These are phyloP conservation scores for Seiridium unicorne DNA, from an alignment of 2,329 filamentous ascomycete genomes.

Conservation along the genomic window DNA sequence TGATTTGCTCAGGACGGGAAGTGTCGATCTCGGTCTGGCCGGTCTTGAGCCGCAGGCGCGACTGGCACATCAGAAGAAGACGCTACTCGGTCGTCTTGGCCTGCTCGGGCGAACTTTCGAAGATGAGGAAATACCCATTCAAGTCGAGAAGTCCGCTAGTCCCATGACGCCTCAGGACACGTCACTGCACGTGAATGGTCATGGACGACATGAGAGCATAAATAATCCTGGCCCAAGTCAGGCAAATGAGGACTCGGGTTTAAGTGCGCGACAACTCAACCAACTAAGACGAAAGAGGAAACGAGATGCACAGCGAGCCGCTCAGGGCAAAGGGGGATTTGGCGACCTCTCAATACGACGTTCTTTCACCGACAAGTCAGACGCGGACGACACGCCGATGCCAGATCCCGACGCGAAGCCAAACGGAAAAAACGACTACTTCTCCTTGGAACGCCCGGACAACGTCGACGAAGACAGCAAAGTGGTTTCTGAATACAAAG, in stretches of 20 bases:
- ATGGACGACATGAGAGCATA: slow-evolving; percentile 35
- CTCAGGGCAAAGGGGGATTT: slow-evolving; percentile 80
- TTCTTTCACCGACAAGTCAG: slow-evolving; percentile 58
- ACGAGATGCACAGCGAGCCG: slow-evolving; percentile 81
- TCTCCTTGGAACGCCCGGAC: slow-evolving; percentile 77
- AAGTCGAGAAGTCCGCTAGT: slow-evolving; percentile 55
- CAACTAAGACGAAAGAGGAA: slow-evolving; percentile 93
- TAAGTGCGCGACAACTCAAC: slow-evolving; percentile 93
- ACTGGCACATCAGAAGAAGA: slow-evolving; percentile 86
- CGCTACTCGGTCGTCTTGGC: slow-evolving; percentile 76
- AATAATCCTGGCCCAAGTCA: slow-evolving; percentile 33
- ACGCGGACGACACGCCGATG: slow-evolving; percentile 60
- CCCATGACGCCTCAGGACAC: slow-evolving; percentile 45
- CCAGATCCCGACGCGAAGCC: slow-evolving; percentile 52
- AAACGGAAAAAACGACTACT: slow-evolving; percentile 77
- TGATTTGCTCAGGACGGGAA: slow-evolving; percentile 79
- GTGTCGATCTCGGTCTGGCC: slow-evolving; percentile 81
- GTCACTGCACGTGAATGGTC: slow-evolving; percentile 23
- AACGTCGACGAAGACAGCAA: slow-evolving; percentile 87
- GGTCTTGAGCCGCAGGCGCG: slow-evolving; percentile 78
- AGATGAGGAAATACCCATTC: slow-evolving; percentile 71
- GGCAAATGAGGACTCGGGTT: slow-evolving; percentile 61
- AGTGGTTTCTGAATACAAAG: slow-evolving; percentile 94
- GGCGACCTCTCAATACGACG: slow-evolving; percentile 78
- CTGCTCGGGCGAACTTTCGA: slow-evolving; percentile 82